Evolutionary conservation across 805 yeast species (phyloP).

Genomic region (Phaffomyces thermotolerans): DNA sequence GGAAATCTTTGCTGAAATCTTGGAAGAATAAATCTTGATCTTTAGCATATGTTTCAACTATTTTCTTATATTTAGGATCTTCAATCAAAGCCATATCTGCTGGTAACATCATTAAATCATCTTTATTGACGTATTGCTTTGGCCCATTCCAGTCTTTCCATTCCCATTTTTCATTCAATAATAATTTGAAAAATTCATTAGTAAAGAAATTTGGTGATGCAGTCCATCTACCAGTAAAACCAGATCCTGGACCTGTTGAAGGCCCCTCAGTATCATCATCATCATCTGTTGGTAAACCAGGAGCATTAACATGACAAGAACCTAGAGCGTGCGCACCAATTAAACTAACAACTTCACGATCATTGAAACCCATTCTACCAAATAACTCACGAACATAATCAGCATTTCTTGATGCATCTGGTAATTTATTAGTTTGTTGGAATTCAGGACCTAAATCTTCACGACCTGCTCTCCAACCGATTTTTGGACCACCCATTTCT

Average conservation of each 20-base stretch:
- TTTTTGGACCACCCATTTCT: slow-evolving; percentile 69
- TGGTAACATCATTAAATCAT: slow-evolving; percentile 79
- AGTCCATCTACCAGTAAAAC: slow-evolving; percentile 90
- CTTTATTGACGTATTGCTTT: slow-evolving; percentile 51
- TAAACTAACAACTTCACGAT: slow-evolving; percentile 65
- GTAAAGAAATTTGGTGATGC: slow-evolving; percentile 67
- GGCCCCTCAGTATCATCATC: slow-evolving; percentile 12
- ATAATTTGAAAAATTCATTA: slow-evolving; percentile 61
- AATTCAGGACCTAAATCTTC: slow-evolving; percentile 43
- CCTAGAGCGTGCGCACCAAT: slow-evolving; percentile 77
- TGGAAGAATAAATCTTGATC: slow-evolving; percentile 55
- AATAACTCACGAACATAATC: slow-evolving; percentile 59
- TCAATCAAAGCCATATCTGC: slow-evolving; percentile 67
- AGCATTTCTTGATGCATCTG: slow-evolving; percentile 62
- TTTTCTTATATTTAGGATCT: slow-evolving; percentile 50
- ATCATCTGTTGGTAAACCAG: slow-evolving; percentile 13
- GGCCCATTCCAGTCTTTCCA: slow-evolving; percentile 55
- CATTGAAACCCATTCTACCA: slow-evolving; percentile 58
- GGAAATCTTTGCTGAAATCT: slow-evolving; percentile 62
- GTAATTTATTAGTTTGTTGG: slow-evolving; percentile 66
- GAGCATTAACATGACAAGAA: slow-evolving; percentile 53
- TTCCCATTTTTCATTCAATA: slow-evolving; percentile 49
- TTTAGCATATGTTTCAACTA: slow-evolving; percentile 62
- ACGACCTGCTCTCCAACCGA: slow-evolving; percentile 82
- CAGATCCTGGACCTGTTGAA: slow-evolving; percentile 41